Base-by-base conservation (phyloP, 2,329 filamentous ascomycete species). In the Chaetomium olivaceum region DNA sequence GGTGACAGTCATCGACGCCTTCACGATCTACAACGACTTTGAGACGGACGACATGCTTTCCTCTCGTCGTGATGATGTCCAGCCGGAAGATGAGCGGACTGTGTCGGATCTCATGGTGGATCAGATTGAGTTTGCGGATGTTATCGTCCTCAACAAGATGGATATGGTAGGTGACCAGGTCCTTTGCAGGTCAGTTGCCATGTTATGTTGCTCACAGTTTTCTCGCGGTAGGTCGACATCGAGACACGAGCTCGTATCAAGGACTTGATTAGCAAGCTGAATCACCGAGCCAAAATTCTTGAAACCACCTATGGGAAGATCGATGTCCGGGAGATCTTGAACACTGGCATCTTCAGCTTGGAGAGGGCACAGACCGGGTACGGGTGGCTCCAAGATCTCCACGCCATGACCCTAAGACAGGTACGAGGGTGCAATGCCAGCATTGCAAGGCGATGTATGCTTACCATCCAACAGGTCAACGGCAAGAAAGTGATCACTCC, bases 91-190 rank as follows among this genome's bases (percentile, higher is more conserved):
- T 66, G 89, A 92, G 69, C 80, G 89, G 0, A 91, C 88, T 0
- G 89, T 92, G 2, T 91, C 89, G 0, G 89, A 92, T 69, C 81
- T 92, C 0, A 90, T 91, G 83, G 88, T 91, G 0, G 89, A 92
- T 70, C 89, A 92, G 72, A 90, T 92, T 66, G 90, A 92, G 75
- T 92, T 92, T 70, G 89, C 89, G 0, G 89, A 92, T 69, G 88
- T 91, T 7, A 82, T 92, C 91, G 5, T 85, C 88, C 39, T 43
- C 5, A 43, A 43, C 39, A 43, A 43, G 39, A 43, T 43, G 39
- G 39, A n/a, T 7, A 8, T 43, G 39, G 39, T 43, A 43, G 39
- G 39, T n/a, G 16, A 5, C 7, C 16, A n/a, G 3, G 39, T n/a
- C 16, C 1, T 43, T 7, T 19, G 39, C 6, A 19, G 39, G 1